Conservation (phyloP, 1,284 basidiomycete species). For the Vanrija pseudolonga region DNA sequence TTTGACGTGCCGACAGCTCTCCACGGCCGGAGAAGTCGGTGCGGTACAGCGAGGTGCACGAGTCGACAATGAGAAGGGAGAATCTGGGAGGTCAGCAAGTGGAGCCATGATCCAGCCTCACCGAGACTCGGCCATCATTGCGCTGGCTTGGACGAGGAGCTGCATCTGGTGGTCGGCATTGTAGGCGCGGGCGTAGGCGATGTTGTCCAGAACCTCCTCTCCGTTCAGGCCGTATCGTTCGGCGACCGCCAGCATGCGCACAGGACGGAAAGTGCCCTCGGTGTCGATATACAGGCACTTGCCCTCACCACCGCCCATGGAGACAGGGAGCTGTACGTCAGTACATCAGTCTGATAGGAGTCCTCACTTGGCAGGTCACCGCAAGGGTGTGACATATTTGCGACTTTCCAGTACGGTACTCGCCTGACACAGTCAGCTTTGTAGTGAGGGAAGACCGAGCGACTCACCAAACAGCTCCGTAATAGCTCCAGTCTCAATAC, state of each 20-base stretch:
- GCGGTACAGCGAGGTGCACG: slow-evolving; percentile 91
- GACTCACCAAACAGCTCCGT: slow-evolving; percentile 85
- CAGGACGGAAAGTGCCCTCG: slow-evolving; percentile 97
- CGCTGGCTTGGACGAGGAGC: slow-evolving; percentile 85
- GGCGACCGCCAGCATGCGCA: slow-evolving; percentile 88
- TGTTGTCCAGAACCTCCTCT: slow-evolving; percentile 96
- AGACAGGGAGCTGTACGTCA: slow-evolving; percentile 67
- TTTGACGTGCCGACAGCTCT: slow-evolving; percentile 91
- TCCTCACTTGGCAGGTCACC: slow-evolving; percentile 79
- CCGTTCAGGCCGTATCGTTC: slow-evolving; percentile 94
- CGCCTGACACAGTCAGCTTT: slow-evolving; percentile 47
- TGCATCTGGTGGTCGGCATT: slow-evolving; percentile 97
- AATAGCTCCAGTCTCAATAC: slow-evolving; percentile 97
- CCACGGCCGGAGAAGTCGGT: slow-evolving; percentile 96
- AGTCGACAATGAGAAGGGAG: slow-evolving; percentile 93
- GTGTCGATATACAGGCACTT: slow-evolving; percentile 99
- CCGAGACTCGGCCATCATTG: slow-evolving; percentile 96
- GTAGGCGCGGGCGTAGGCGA: slow-evolving; percentile 97
- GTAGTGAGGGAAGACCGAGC: background rate
- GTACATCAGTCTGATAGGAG: background rate
- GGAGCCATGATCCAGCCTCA: slow-evolving; percentile 42
- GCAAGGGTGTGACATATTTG: slow-evolving; percentile 98
- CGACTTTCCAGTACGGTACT: slow-evolving; percentile 97
- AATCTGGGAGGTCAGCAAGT: slow-evolving; percentile 60
- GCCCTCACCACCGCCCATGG: slow-evolving; percentile 98